Percentiles rank a stretch among this genome's conserved stretches.
Evolutionary conservation across 306 rosid species (phyloP).

Genomic region (Dryas drummondii): DNA sequence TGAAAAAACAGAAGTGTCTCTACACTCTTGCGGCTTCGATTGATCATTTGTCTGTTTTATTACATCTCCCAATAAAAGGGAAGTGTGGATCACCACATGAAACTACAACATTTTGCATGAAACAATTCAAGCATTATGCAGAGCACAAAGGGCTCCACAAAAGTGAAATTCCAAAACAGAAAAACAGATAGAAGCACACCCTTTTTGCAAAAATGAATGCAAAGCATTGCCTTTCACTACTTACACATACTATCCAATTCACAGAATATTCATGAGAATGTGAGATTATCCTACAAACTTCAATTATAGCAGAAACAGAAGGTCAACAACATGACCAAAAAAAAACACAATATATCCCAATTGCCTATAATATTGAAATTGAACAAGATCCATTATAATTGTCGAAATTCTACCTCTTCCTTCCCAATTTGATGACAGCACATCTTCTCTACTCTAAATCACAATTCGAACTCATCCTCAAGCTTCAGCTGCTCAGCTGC

Average conservation of each 20-base stretch:
- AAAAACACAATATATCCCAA: conserved; percentile 44
- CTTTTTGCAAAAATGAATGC: conserved; percentile 23
- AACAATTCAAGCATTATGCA: not conserved
- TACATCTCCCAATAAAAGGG: too few species aligned
- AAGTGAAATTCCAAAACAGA: not conserved
- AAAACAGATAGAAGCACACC: not conserved
- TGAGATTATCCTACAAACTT: conserved; percentile 24
- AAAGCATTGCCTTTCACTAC: conserved; percentile 37
- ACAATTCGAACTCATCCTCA: conserved; percentile 93
- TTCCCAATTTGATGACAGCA: conserved; percentile 23
- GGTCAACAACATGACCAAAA: conserved; percentile 27
- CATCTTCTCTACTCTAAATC: conserved; percentile 34
- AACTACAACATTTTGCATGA: not conserved
- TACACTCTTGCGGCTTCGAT: not conserved
- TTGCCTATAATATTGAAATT: too few species aligned
- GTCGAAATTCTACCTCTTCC: conserved; percentile 45
- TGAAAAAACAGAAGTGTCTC: not conserved
- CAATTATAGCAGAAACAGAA: conserved; percentile 24
- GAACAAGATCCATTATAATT: conserved; percentile 9
- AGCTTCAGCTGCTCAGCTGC: conserved; percentile 90
- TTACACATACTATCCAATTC: conserved; percentile 29
- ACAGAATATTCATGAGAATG: conserved; percentile 12
- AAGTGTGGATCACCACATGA: not conserved
- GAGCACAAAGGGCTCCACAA: not conserved
- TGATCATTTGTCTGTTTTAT: not conserved